Conservation (phyloP, 768 basidiomycete genomes). For the Plicaturopsis crispa region DNA sequence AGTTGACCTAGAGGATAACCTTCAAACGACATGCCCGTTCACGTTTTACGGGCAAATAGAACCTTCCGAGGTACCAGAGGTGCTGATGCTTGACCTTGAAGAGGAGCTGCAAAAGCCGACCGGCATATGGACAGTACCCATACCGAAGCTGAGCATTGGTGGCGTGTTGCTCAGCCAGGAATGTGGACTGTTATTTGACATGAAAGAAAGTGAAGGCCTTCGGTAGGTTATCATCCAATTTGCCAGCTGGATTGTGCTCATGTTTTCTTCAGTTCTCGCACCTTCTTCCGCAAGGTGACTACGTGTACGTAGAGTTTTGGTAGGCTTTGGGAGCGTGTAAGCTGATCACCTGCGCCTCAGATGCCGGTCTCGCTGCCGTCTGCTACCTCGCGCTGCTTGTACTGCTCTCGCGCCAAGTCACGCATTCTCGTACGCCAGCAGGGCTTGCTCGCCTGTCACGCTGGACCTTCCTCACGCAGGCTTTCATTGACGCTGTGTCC, state of each 20-base stretch:
- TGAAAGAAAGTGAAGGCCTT: slow-evolving; percentile 61
- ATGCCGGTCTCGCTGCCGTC: slow-evolving; percentile 65
- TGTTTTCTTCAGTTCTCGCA: slow-evolving; percentile 13
- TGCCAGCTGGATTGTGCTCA: not conserved
- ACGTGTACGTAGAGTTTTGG: slow-evolving; percentile 40
- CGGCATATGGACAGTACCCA: slow-evolving; percentile 50
- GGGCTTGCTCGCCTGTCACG: slow-evolving; percentile 73
- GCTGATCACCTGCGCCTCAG: no score
- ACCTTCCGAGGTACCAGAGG: slow-evolving; percentile 41
- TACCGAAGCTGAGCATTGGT: slow-evolving; percentile 51
- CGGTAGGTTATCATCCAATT: slow-evolving; percentile 34
- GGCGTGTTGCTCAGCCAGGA: slow-evolving; percentile 71
- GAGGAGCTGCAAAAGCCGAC: slow-evolving; percentile 69
- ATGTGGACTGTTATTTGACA: slow-evolving; percentile 69
- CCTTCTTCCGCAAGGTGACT: slow-evolving; percentile 36
- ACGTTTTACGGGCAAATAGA: slow-evolving; percentile 57
- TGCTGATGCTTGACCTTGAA: slow-evolving; percentile 63
- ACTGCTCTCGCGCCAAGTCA: slow-evolving; percentile 68
- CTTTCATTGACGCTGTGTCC: slow-evolving; percentile 72
- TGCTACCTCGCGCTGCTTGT: slow-evolving; percentile 60
- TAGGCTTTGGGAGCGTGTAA: no score
- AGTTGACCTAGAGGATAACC: not conserved
- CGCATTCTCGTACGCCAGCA: slow-evolving; percentile 69
- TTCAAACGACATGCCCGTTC: slow-evolving; percentile 55
- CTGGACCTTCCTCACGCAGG: slow-evolving; percentile 78